Percentiles rank a stretch among this genome's conserved stretches.
These are phyloP conservation scores for Sambucus nigra DNA, from an alignment of 129 eudicot genomes.

Conservation along the genomic window DNA sequence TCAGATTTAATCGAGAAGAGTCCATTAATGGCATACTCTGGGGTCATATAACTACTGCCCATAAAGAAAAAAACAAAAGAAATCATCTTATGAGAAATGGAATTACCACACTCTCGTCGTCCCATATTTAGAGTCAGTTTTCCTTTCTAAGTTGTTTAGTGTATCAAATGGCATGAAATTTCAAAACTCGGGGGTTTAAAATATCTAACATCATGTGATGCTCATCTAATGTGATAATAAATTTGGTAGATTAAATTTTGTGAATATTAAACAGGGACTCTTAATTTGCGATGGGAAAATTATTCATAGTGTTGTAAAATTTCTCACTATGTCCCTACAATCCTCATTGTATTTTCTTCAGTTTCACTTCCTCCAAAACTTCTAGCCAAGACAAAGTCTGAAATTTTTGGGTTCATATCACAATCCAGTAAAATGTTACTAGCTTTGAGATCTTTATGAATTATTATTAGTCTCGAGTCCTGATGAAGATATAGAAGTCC, in stretches of 20 bases:
- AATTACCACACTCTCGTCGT: too few species aligned
- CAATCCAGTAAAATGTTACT: slow-evolving; percentile 26
- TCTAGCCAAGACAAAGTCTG: slow-evolving; percentile 38
- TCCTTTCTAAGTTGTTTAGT: too few species aligned
- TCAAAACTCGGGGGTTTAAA: too few species aligned
- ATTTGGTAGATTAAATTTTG: too few species aligned
- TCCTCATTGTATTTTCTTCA: slow-evolving; percentile 13
- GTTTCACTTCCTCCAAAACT: slow-evolving; percentile 23
- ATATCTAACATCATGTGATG: too few species aligned
- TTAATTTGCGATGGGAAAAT: too few species aligned
- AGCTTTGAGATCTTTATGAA: slow-evolving; percentile 20
- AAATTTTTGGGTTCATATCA: slow-evolving; percentile 31
- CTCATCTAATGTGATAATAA: too few species aligned
- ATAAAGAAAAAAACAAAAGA: neutral
- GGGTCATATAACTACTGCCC: slow-evolving; percentile 22
- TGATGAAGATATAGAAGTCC: slow-evolving; percentile 36
- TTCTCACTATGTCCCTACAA: slow-evolving; percentile 28
- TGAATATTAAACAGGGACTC: too few species aligned
- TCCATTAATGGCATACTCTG: slow-evolving; percentile 27
- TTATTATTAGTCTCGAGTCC: slow-evolving; percentile 15
- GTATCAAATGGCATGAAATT: too few species aligned
- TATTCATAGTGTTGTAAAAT: too few species aligned
- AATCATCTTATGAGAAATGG: neutral
- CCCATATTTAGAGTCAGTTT: too few species aligned
- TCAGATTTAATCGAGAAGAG: slow-evolving; percentile 21